phyloP scores from a whole-genome alignment of 2,329 filamentous ascomycete species.

The Aspergillus japonicus region DNA sequence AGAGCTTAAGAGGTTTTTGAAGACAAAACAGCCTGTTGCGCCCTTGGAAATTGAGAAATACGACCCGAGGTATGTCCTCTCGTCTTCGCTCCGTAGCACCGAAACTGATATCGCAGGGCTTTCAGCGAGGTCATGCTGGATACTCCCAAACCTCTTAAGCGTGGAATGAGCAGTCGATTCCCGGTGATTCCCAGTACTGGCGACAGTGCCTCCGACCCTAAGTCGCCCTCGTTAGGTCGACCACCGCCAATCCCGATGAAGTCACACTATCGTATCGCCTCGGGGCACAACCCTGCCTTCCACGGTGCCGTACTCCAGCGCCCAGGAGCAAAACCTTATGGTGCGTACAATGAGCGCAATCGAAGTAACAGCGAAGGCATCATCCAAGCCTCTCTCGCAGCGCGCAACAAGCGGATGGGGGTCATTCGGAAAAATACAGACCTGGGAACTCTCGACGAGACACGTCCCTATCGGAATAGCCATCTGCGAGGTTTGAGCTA shows the following conservation, averaged over 20 bases:
- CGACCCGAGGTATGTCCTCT: slow-evolving; percentile 41
- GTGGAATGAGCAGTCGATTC: slow-evolving; percentile 56
- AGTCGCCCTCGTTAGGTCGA: slow-evolving; percentile 65
- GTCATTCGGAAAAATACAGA: slow-evolving; percentile 59
- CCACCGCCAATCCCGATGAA: slow-evolving; percentile 75
- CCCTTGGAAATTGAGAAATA: slow-evolving; percentile 47
- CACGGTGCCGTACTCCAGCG: slow-evolving; percentile 56
- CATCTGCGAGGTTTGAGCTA: slow-evolving; percentile 60
- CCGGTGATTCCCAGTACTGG: slow-evolving; percentile 53
- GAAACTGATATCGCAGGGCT: slow-evolving; percentile 13
- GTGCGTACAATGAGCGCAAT: slow-evolving; percentile 62
- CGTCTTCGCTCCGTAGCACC: not conserved
- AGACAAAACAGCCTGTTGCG: slow-evolving; percentile 44
- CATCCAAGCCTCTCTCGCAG: slow-evolving; percentile 46
- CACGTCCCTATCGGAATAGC: slow-evolving; percentile 51
- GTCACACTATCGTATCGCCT: slow-evolving; percentile 70
- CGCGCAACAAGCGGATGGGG: slow-evolving; percentile 60
- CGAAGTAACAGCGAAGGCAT: slow-evolving; percentile 64
- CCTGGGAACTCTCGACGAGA: slow-evolving; percentile 54
- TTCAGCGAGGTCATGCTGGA: slow-evolving; percentile 71
- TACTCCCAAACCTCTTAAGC: slow-evolving; percentile 68
- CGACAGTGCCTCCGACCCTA: slow-evolving; percentile 66
- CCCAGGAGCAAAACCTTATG: slow-evolving; percentile 69
- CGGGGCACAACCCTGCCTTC: slow-evolving; percentile 39
- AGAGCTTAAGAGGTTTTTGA: slow-evolving; percentile 59